Evolutionary conservation across 495 filamentous ascomycete genomes (phyloP).

Genomic region (Hapsidospora chrysogenum): DNA sequence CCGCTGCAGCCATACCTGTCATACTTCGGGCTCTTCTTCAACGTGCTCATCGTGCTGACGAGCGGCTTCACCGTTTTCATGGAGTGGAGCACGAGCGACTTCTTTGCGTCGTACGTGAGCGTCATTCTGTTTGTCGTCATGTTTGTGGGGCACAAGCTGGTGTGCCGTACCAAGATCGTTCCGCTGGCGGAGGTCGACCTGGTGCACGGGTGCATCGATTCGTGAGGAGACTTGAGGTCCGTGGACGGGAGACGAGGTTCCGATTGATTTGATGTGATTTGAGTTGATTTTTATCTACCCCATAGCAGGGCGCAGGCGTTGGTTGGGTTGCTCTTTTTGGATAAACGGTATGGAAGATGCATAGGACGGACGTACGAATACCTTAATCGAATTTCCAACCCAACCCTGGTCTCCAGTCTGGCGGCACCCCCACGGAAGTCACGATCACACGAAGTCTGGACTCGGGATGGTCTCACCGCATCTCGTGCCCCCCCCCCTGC

Average conservation of each 20-base stretch:
- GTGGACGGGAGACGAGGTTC: not conserved
- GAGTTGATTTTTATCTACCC: no score
- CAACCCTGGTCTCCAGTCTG: no score
- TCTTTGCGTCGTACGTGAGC: slow-evolving; percentile 46
- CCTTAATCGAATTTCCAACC: no score
- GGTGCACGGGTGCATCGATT: slow-evolving; percentile 5
- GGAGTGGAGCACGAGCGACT: slow-evolving; percentile 36
- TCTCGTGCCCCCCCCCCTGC: no score
- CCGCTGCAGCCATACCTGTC: slow-evolving; percentile 41
- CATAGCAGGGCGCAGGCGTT: no score
- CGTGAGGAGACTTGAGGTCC: not conserved
- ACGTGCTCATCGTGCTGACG: slow-evolving; percentile 45
- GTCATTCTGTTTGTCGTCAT: slow-evolving; percentile 43
- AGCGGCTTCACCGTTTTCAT: slow-evolving; percentile 58
- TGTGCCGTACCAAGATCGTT: slow-evolving; percentile 11
- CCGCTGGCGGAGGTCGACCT: slow-evolving; percentile 13
- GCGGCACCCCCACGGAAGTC: no score
- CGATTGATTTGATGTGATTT: no score
- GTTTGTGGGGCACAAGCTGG: slow-evolving; percentile 40
- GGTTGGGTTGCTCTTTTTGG: no score
- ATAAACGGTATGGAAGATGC: no score
- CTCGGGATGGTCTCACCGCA: no score
- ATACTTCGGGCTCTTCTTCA: slow-evolving; percentile 46
- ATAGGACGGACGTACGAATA: no score
- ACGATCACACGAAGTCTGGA: no score